phyloP scores from a whole-genome alignment of 1,284 basidiomycete species.

The Leccinum angustisporum region DNA sequence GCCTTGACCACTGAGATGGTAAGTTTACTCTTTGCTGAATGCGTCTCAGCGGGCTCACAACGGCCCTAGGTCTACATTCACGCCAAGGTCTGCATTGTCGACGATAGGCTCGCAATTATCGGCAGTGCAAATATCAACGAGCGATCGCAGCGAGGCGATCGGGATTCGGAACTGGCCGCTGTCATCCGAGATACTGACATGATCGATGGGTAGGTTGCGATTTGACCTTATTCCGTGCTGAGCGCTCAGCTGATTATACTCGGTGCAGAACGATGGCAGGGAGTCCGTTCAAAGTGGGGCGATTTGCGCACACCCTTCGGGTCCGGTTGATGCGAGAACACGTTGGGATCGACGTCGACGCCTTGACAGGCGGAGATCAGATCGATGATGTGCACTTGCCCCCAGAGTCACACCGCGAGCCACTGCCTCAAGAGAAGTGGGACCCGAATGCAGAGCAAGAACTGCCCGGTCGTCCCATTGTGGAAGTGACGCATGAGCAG shows the following conservation, averaged over 20 bases:
- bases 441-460: conserved; percentile 80
- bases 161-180: conserved; percentile 93
- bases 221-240: background rate
- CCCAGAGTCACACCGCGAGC: conserved; percentile 47
- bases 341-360: conserved; percentile 92
- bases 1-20: conserved; percentile 89
- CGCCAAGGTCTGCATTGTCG: conserved; percentile 83
- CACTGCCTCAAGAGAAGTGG: conserved; percentile 62
- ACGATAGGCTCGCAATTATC: conserved; percentile 95
- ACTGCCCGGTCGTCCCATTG: conserved; percentile 44
- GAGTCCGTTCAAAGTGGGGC: conserved; percentile 91
- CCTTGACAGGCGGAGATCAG: conserved; percentile 72
- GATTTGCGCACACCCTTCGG: conserved; percentile 93
- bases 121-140: conserved; percentile 99
- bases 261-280: conserved; percentile 85
- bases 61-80: conserved; percentile 83
- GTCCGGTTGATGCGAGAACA: conserved; percentile 97
- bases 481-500: conserved; percentile 39
- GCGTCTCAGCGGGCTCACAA: conserved; percentile 6
- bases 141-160: conserved; percentile 91
- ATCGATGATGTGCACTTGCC: conserved; percentile 50
- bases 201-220: conserved; percentile 72
- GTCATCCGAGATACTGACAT: conserved; percentile 96
- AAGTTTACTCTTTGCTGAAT: conserved; percentile 11
- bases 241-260: conserved; percentile 2